Evolutionary conservation across 1,139 yeast species (phyloP), one percentile per base, ranked within the genome.

Genomic region (Pichia sp.): DNA sequence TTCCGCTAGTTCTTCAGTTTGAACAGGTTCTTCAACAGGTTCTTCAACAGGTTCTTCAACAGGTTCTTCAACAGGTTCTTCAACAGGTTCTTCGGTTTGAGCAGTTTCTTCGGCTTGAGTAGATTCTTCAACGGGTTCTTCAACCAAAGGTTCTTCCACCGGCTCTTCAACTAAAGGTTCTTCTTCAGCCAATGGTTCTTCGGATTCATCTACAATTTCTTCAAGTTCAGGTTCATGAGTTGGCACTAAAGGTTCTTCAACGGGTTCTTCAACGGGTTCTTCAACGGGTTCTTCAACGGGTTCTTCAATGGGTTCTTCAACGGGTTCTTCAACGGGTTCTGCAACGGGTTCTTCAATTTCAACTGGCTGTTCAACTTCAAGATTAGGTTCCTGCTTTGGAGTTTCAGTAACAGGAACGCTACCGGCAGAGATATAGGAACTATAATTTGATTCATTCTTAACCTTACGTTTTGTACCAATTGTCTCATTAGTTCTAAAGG

Each of bases 401-500:
- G 32, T 28, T n/a, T 24, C 31, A 10, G 15, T 21, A 9, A 33
- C 37, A 22, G 43, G 36, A 16, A 25, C 14, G 31, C 26, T 31
- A 11, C 40, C 46, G 6, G 40, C 45, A 57, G 63, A 35, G 68
- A 56, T 29, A 60, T 59, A 37, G 28, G 47, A 33, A 29, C 40
- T 30, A 14, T 33, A 26, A 25, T 40, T 38, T 21, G 41, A 35
- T 27, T 31, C 26, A 14, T 39, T 29, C 29, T 38, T 45, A 10
- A 36, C 15, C 27, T 35, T 35, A 6, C 32, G 14, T 15, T 38
- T 40, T 40, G 41, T 60, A 50, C 45, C 42, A 44, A 41, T 23
- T 4, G 18, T 13, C n/a, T 22, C 18, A 11, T 6, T n/a, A 3
- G 47, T 41, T 57, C 80, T 68, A 49, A 74, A 74, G 8, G 79